These are phyloP conservation scores for Babjeviella inositovora DNA, from an alignment of 805 yeast genomes.

Conservation along the genomic window DNA sequence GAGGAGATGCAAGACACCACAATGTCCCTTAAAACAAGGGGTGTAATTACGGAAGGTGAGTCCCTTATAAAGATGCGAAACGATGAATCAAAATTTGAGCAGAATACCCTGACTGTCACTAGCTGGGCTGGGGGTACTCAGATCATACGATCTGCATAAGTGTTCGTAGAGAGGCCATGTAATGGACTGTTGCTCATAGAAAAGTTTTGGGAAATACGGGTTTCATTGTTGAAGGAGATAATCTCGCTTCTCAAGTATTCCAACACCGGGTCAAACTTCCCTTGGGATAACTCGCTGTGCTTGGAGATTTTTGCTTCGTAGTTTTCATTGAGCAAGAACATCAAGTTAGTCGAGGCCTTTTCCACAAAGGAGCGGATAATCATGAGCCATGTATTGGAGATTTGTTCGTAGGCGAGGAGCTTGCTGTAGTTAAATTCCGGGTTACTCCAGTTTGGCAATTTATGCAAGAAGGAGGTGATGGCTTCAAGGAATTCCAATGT, in stretches of 20 bases:
- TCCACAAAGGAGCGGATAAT: conserved; percentile 16
- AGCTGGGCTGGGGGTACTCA: too few relatives aligned
- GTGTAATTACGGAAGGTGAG: too few relatives aligned
- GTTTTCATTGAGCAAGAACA: conserved; percentile 16
- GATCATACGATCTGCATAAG: too few relatives aligned
- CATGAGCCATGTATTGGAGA: conserved; percentile 39
- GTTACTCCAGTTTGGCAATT: conserved; percentile 51
- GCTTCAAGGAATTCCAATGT: conserved; percentile 43
- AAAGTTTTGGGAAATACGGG: too few relatives aligned
- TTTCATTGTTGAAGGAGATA: too few relatives aligned
- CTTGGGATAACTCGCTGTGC: conserved; percentile 25
- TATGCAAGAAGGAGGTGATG: conserved; percentile 41
- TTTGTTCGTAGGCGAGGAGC: conserved; percentile 41
- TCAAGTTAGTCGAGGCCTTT: conserved; percentile 15
- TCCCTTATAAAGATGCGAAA: too few relatives aligned
- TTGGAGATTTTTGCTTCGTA: conserved; percentile 22
- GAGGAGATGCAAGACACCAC: too few relatives aligned
- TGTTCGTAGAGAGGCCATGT: too few relatives aligned
- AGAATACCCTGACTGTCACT: too few relatives aligned
- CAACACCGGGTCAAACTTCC: conserved; percentile 23
- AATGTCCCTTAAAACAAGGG: too few relatives aligned
- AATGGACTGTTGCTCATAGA: too few relatives aligned
- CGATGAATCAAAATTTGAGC: too few relatives aligned
- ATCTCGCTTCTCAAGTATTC: conserved; percentile 24
- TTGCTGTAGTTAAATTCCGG: conserved; percentile 34